Conservation (phyloP, 169 alveolate genomes). For the Plasmodium cynomolgi region DNA sequence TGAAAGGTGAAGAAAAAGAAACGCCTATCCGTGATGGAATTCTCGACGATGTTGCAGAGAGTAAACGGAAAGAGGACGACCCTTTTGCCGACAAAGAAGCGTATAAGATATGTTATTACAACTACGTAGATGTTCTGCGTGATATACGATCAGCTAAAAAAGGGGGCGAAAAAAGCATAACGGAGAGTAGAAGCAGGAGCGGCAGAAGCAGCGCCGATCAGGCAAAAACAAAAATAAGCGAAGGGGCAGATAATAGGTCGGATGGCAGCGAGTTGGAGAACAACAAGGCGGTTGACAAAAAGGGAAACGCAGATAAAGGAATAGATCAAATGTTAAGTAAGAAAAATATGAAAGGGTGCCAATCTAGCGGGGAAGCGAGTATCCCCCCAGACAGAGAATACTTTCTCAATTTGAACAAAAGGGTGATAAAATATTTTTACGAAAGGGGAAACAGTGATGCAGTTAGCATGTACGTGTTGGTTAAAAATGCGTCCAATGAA, state of each 20-base stretch:
- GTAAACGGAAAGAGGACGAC: background rate
- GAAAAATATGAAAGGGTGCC: background rate
- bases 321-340: background rate
- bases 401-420: conserved; percentile 31
- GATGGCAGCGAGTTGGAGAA: background rate
- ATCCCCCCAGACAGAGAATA: background rate
- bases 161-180: background rate
- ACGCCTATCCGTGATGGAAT: background rate
- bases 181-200: background rate
- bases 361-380: background rate
- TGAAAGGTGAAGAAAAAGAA: background rate
- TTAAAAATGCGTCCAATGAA: conserved; percentile 6
- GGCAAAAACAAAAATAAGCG: background rate
- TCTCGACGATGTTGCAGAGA: background rate
- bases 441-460: conserved; percentile 35
- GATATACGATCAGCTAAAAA: conserved; percentile 4
- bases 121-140: conserved; percentile 24
- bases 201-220: background rate
- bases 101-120: conserved; percentile 23
- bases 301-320: background rate
- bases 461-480: conserved; percentile 33
- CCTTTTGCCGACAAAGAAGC: background rate
- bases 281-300: background rate
- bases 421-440: conserved; percentile 48
- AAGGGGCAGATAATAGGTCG: background rate